Percentiles rank a stretch among this genome's conserved stretches.
Evolutionary conservation across 176 grass and related monocot genomes (phyloP).

Genomic region (Carex littledalei): DNA sequence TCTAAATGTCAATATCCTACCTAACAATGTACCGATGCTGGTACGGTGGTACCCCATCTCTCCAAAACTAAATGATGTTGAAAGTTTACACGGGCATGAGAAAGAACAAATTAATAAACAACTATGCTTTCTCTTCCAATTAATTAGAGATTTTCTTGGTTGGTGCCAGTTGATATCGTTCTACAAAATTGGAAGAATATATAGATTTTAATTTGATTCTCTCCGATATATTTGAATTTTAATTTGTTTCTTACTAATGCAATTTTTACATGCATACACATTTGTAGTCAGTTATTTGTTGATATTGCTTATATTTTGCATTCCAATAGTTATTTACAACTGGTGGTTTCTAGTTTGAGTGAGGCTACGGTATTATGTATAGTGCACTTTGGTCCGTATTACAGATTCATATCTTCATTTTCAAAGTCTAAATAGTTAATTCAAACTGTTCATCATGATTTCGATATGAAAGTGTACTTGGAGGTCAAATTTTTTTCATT

Average conservation of each 20-base stretch:
- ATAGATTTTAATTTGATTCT: not conserved
- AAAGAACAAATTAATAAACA: not conserved
- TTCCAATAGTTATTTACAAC: not conserved
- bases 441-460: too few species aligned
- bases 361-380: too few species aligned
- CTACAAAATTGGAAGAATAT: not conserved
- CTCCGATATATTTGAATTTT: not conserved
- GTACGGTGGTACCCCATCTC: not conserved
- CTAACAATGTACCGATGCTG: conserved; percentile 10
- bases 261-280: too few species aligned
- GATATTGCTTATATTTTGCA: not conserved
- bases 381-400: too few species aligned
- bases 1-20: conserved; percentile 23
- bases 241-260: too few species aligned
- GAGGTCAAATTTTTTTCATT: too few species aligned
- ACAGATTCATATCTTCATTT: too few species aligned
- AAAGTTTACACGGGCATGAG: conserved; percentile 24
- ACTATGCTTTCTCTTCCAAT: not conserved
- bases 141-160: not conserved
- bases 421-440: too few species aligned
- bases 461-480: too few species aligned
- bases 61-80: conserved; percentile 4
- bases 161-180: not conserved
- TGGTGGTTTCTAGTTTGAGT: too few species aligned
- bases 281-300: not conserved